Base-by-base conservation (phyloP, 2,329 filamentous ascomycete species). In the Aspergillus tamarii region DNA sequence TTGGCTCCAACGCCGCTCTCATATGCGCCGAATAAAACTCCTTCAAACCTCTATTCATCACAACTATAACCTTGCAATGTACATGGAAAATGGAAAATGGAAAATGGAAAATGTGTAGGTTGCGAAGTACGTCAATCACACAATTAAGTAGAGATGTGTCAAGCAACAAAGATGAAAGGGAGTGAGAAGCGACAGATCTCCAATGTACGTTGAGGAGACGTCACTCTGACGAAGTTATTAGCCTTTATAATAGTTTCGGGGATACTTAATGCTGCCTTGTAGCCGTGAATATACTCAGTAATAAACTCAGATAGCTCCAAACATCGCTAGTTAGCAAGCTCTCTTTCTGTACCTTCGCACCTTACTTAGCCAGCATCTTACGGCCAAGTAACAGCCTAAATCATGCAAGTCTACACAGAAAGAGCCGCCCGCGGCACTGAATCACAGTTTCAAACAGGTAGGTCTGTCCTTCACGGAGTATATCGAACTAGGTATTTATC, bases 391-490 rank as follows among this genome's bases (percentile, higher is more conserved):
- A 10, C 6, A 28, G 14, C 26, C 46, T 50, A 30, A 16, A 48
- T 8, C 19, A 70, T 70, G 68, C 55, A 70, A 34, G 50, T 60
- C 16, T 50, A 69, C 56, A 68, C 66, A 10, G 61, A 68, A 48
- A 64, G 61, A 36, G 45, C 57, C 10, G 57, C 61, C 7, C 59
- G 57, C 6, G 65, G 63, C 21, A 54, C 67, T n/a, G 67, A 73
- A 54, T 74, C 74, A 19, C 76, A 78, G 56, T 78, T 78, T 57
- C 65, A 76, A 63, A 65, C 72, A 43, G 76, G 76, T 76, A 69
- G 75, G 76, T 76, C 68, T 64, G 63, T 54, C 11, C 34, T 28
- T 14, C 8, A 30, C 8, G 12, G 23, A 30, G n/a, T 11, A 1
- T 53, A 26, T 23, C 11, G 12, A 4, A 14, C 30, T 36, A 54